Evolutionary conservation across 495 filamentous ascomycete species (phyloP).

Genomic region (Lophiostoma macrostomum): DNA sequence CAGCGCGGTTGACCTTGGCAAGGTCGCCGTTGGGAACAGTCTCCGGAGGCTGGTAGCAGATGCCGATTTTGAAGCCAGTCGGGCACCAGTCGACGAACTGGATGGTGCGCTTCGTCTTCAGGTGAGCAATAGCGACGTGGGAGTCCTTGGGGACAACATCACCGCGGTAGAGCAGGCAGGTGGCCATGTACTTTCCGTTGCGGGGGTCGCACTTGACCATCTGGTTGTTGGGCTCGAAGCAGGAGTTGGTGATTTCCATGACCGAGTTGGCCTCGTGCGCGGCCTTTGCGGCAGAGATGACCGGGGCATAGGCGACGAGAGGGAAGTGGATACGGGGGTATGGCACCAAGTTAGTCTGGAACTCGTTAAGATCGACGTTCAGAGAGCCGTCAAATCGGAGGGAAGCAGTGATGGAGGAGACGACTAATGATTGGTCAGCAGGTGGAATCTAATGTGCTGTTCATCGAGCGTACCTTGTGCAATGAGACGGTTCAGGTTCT

Average conservation of each 20-base stretch:
- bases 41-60: slow-evolving; percentile 97
- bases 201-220: slow-evolving; percentile 99
- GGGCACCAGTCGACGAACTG: slow-evolving; percentile 99
- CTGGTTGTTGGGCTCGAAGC: slow-evolving; percentile 82
- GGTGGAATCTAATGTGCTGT: background rate
- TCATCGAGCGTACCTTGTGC: slow-evolving; percentile 67
- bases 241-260: slow-evolving; percentile 48
- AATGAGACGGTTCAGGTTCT: slow-evolving; percentile 97
- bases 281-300: slow-evolving; percentile 89
- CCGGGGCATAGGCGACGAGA: slow-evolving; percentile 90
- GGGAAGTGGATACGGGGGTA: slow-evolving; percentile 99
- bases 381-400: slow-evolving; percentile 98
- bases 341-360: slow-evolving; percentile 98
- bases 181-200: slow-evolving; percentile 99
- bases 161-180: slow-evolving; percentile 95
- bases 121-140: slow-evolving; percentile 81
- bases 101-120: slow-evolving; percentile 98
- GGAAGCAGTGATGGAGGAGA: slow-evolving; percentile 97
- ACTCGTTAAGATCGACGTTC: slow-evolving; percentile 99
- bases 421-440: slow-evolving; percentile 55
- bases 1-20: slow-evolving; percentile 94
- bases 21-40: slow-evolving; percentile 94
- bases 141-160: slow-evolving; percentile 97
- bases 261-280: slow-evolving; percentile 74
- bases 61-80: slow-evolving; percentile 99